Evolutionary conservation across 2,329 filamentous ascomycete species (phyloP).

Genomic region (Coniochaeta sp.): DNA sequence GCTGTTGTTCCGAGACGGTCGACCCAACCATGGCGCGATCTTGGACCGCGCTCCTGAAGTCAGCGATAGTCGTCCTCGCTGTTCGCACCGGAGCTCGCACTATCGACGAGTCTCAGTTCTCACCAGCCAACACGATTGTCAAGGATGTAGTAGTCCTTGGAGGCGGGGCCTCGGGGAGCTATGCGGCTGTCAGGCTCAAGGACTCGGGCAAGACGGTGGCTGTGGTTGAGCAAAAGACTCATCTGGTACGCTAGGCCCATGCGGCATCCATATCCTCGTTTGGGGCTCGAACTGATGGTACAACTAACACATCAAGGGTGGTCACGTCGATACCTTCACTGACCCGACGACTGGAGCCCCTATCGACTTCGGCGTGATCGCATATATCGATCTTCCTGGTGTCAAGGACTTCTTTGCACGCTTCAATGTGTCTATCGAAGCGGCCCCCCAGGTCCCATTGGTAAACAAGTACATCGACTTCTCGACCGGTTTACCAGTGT

Average conservation of each 20-base stretch:
- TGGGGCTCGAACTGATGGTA: background rate
- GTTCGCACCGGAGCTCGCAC: background rate
- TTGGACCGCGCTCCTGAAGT: background rate
- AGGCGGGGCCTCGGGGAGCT: conserved; percentile 12
- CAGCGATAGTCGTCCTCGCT: background rate
- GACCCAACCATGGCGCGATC: background rate
- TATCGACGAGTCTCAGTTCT: background rate
- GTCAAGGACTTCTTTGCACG: conserved; percentile 12
- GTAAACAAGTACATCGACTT: conserved; percentile 10
- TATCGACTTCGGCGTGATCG: conserved; percentile 12
- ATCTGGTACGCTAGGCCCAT: background rate
- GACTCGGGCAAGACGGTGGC: conserved; percentile 10
- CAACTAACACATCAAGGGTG: conserved; percentile 9
- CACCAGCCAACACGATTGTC: background rate
- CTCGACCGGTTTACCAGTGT: conserved; percentile 7
- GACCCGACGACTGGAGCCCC: conserved; percentile 7
- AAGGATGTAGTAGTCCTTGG: conserved; percentile 13
- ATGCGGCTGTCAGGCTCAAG: conserved; percentile 10
- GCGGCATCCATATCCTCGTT: no score
- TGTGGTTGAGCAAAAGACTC: conserved; percentile 9
- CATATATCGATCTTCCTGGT: conserved; percentile 11
- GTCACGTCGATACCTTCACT: conserved; percentile 11
- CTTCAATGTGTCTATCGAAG: conserved; percentile 8
- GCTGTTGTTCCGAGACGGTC: background rate
- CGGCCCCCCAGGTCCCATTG: background rate